Evolutionary conservation across 805 yeast genomes (phyloP).

Genomic region (Candida koratica): DNA sequence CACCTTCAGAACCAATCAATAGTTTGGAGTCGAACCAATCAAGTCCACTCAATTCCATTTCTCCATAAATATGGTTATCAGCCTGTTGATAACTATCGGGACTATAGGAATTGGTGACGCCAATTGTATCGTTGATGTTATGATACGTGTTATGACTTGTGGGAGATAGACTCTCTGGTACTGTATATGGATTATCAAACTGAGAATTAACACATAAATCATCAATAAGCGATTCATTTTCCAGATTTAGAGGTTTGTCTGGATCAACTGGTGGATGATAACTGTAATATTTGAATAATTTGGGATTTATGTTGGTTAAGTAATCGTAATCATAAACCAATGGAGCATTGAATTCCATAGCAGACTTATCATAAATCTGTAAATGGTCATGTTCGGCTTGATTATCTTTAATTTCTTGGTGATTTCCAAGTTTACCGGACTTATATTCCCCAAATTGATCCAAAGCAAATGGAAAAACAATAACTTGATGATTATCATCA

Average conservation of each 20-base stretch:
- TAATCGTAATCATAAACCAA: constrained; percentile 42
- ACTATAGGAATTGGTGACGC: constrained; percentile 8
- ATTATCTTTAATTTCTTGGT: constrained; percentile 3
- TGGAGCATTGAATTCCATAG: constrained; percentile 26
- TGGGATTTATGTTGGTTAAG: constrained; percentile 32
- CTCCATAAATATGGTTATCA: constrained; percentile 37
- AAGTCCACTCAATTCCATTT: constrained; percentile 41
- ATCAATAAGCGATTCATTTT: background rate
- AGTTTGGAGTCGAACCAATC: constrained; percentile 33
- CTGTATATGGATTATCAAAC: constrained; percentile 8
- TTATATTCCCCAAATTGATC: constrained; percentile 35
- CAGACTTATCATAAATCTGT: constrained; percentile 12
- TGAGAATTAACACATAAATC: constrained; percentile 3
- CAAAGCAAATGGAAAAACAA: constrained; percentile 56
- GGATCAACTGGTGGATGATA: constrained; percentile 23
- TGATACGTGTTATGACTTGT: background rate
- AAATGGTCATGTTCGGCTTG: constrained; percentile 9
- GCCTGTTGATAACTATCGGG: constrained; percentile 30
- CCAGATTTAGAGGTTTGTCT: constrained; percentile 10
- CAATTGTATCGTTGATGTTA: background rate
- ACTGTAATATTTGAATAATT: constrained; percentile 32
- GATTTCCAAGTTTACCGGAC: constrained; percentile 7
- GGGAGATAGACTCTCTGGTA: constrained; percentile 2
- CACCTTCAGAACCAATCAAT: constrained; percentile 39
- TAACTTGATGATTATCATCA: constrained; percentile 62